Percentiles rank a stretch among this genome's conserved stretches.
phyloP scores from a whole-genome alignment of 345 rosid genomes.

The Nephelium lappaceum region DNA sequence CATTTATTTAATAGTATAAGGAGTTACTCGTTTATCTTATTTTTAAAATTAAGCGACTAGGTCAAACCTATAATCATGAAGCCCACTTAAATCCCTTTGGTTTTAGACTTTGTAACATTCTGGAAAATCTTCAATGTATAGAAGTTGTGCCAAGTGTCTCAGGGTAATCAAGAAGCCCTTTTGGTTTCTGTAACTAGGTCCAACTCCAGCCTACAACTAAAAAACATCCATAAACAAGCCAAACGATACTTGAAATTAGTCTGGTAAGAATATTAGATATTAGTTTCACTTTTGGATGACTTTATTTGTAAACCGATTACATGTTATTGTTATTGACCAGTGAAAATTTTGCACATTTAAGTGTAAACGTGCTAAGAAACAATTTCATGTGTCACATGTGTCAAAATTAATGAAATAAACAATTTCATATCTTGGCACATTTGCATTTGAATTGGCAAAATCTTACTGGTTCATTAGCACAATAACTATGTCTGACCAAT shows the following conservation, averaged over 20 bases:
- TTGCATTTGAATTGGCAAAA: background rate
- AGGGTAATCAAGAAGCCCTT: background rate
- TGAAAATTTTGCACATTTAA: background rate
- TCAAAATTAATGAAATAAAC: background rate
- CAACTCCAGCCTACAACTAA: background rate
- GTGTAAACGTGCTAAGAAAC: background rate
- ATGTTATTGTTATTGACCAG: background rate
- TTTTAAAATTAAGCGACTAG: background rate
- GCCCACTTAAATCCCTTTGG: background rate
- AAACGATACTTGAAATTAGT: background rate
- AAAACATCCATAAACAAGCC: background rate
- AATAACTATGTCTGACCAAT: background rate
- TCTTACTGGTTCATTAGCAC: background rate
- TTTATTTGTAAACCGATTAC: background rate
- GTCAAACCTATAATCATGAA: background rate
- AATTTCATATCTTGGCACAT: background rate
- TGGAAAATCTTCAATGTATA: background rate
- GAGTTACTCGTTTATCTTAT: background rate
- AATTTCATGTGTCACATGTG: background rate
- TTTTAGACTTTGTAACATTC: background rate
- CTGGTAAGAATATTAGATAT: no score
- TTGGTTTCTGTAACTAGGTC: background rate
- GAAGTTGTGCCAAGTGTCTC: background rate
- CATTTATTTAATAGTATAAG: conserved; percentile 8
- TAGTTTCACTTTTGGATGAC: background rate